Conservation (phyloP, 331 rosid genomes). For the Quercus lobata region DNA sequence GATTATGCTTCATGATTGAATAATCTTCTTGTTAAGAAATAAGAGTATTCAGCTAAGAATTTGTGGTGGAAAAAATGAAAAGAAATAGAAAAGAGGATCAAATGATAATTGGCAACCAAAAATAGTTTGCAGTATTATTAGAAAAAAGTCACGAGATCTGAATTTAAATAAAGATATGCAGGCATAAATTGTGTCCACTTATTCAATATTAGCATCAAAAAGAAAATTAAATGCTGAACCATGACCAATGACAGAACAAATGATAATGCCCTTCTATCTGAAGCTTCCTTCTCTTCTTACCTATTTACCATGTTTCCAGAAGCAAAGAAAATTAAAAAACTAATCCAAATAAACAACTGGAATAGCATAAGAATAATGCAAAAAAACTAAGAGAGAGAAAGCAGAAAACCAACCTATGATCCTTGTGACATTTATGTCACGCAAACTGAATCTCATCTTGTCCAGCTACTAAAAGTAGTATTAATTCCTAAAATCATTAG, state of each 20-base stretch:
- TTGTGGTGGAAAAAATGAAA: no score
- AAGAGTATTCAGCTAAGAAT: neutral
- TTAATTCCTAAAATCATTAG: constrained; percentile 86
- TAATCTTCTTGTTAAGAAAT: neutral
- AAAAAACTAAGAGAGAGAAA: neutral
- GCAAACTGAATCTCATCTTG: constrained; percentile 94
- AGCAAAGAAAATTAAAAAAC: constrained; percentile 27
- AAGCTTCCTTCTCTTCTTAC: constrained; percentile 83
- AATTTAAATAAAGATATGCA: constrained; percentile 1
- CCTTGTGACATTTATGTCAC: constrained; percentile 95
- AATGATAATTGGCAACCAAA: neutral
- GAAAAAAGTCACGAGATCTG: neutral
- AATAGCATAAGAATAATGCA: neutral
- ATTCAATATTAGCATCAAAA: constrained; percentile 6
- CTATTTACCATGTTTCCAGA: constrained; percentile 44
- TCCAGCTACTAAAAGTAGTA: constrained; percentile 95
- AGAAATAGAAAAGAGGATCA: no score
- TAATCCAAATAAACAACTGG: neutral
- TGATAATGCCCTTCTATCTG: constrained; percentile 90
- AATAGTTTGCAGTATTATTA: neutral
- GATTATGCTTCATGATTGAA: neutral
- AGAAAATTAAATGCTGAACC: constrained; percentile 43
- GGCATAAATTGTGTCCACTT: neutral
- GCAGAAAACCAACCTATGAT: constrained; percentile 15
- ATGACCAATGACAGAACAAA: constrained; percentile 95